Conservation (phyloP, 1,139 yeast genomes). For the Scheffersomyces stambukii region DNA sequence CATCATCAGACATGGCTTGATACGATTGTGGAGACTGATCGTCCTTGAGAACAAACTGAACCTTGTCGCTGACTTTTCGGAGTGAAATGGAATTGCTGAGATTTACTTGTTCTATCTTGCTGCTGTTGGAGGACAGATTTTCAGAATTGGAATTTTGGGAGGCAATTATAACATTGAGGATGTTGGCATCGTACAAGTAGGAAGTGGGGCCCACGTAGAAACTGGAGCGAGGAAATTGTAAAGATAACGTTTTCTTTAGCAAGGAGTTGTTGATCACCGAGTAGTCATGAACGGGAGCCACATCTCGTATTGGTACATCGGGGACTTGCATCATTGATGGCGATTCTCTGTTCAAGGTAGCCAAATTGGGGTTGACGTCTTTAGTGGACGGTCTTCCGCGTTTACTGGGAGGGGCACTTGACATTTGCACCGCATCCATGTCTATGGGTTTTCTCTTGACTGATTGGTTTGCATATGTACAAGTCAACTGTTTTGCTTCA, state of each 20-base stretch:
- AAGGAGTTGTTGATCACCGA: constrained; percentile 47
- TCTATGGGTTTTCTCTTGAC: constrained; percentile 27
- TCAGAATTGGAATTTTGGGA: constrained; percentile 25
- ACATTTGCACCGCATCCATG: constrained; percentile 11
- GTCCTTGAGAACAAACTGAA: constrained; percentile 65
- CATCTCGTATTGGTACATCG: constrained; percentile 51
- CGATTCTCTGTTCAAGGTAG: constrained; percentile 8
- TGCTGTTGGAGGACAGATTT: constrained; percentile 7
- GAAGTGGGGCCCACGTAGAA: constrained; percentile 76
- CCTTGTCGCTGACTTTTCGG: constrained; percentile 62
- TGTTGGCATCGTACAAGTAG: constrained; percentile 52
- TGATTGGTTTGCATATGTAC: constrained; percentile 47
- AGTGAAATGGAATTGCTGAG: constrained; percentile 54
- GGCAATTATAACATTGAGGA: constrained; percentile 52
- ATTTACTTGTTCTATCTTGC: constrained; percentile 60
- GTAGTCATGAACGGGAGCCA: constrained; percentile 53
- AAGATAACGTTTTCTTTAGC: constrained; percentile 39
- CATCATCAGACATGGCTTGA: constrained; percentile 60
- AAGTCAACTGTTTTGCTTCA: constrained; percentile 61
- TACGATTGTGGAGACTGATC: constrained; percentile 66
- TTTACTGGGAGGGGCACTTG: constrained; percentile 13
- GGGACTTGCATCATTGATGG: constrained; percentile 33
- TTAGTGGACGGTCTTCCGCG: constrained; percentile 9
- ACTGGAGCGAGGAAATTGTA: constrained; percentile 73
- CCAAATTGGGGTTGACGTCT: constrained; percentile 5